These are phyloP conservation scores for Trichoderma cornu-damae DNA, from an alignment of 2,329 filamentous ascomycete genomes.

Conservation along the genomic window DNA sequence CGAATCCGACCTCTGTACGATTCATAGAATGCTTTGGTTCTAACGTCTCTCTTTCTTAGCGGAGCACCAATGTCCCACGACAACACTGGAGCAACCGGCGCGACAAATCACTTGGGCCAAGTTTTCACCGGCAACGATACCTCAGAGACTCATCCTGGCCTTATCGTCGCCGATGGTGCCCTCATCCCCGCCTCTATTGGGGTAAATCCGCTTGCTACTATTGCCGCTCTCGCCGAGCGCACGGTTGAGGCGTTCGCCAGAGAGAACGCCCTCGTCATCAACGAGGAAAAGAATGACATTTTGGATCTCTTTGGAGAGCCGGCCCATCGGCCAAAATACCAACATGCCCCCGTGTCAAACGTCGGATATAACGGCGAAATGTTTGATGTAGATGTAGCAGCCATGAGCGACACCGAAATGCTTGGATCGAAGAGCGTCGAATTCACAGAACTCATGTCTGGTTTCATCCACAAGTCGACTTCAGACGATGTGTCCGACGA, in stretches of 20 bases:
- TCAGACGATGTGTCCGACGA: constrained; percentile 42
- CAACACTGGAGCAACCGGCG: constrained; percentile 52
- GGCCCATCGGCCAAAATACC: constrained; percentile 28
- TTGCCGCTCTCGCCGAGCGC: constrained; percentile 62
- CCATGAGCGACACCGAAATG: constrained; percentile 12
- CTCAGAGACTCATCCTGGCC: constrained; percentile 48
- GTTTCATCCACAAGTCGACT: constrained; percentile 45
- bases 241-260: constrained; percentile 49
- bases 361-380: not conserved
- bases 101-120: constrained; percentile 57
- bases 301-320: constrained; percentile 54
- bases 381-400: not conserved
- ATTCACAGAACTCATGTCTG: constrained; percentile 62
- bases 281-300: constrained; percentile 41
- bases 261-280: constrained; percentile 40
- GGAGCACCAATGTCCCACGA: constrained; percentile 60
- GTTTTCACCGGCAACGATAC: constrained; percentile 49
- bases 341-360: not conserved
- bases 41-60: constrained; percentile 28
- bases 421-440: constrained; percentile 43
- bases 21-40: not conserved
- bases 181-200: constrained; percentile 58
- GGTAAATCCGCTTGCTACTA: constrained; percentile 65
- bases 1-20: not conserved
- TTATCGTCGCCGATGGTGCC: constrained; percentile 58